Evolutionary conservation across 2,329 filamentous ascomycete species (phyloP).

Genomic region (Trichophyton schoenleinii): DNA sequence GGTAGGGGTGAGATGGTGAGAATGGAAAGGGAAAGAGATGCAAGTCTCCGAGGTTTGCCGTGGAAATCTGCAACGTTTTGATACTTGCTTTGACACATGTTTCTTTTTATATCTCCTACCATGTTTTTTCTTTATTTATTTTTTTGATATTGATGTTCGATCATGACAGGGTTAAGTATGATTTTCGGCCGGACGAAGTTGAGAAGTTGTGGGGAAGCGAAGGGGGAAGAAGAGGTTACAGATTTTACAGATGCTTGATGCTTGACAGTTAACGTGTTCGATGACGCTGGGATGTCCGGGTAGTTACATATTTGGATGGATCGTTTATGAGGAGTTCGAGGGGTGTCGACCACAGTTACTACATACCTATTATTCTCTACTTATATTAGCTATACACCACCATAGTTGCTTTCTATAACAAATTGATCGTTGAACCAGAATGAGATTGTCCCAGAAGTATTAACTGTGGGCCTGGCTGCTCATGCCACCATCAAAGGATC

Average conservation of each 20-base stretch:
- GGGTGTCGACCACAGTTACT: neutral
- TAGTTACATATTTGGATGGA: neutral
- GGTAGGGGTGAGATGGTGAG: too few relatives aligned
- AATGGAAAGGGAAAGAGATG: neutral
- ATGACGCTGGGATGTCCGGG: neutral
- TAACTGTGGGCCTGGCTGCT: neutral
- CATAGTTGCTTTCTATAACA: too few relatives aligned
- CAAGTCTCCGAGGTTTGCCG: slow-evolving; percentile 7
- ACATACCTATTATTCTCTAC: too few relatives aligned
- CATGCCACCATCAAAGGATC: neutral
- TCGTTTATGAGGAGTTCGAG: slow-evolving; percentile 2
- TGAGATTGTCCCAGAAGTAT: neutral
- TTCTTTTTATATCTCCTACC: neutral
- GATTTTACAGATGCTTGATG: neutral
- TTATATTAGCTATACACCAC: too few relatives aligned
- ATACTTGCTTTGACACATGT: slow-evolving; percentile 5
- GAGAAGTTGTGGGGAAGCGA: neutral
- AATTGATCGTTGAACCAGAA: neutral
- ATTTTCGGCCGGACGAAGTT: neutral
- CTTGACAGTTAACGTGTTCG: neutral
- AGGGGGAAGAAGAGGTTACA: neutral
- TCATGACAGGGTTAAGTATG: neutral
- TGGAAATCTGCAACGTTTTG: neutral
- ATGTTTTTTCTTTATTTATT: neutral
- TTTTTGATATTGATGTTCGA: neutral